A percentile compares a stretch with the other conserved stretches of the same genome.
phyloP scores from a whole-genome alignment of 192 early-diverging fungal genomes.

The Endogone sp. region DNA sequence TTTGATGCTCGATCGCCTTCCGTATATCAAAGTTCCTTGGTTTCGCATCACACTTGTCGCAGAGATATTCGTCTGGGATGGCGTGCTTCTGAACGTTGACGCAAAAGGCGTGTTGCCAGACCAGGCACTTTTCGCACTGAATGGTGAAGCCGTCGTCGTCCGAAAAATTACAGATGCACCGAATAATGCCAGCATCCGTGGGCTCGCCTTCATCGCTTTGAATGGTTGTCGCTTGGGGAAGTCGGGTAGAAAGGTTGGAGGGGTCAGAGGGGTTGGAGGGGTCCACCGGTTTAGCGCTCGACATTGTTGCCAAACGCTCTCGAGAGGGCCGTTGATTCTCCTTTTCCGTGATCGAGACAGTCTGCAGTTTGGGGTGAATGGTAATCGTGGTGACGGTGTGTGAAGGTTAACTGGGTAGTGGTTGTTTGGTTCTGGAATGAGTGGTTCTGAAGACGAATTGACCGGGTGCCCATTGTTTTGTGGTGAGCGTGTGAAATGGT shows the following conservation, averaged over 20 bases:
- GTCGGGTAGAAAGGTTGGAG: not conserved
- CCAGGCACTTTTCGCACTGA: conserved; percentile 89
- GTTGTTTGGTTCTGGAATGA: not conserved
- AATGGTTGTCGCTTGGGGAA: conserved; percentile 25
- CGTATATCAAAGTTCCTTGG: conserved; percentile 43
- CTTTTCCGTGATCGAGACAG: not conserved
- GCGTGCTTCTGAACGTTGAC: conserved; percentile 65
- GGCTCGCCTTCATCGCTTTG: conserved; percentile 44
- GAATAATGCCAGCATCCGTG: conserved; percentile 85
- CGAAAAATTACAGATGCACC: conserved; percentile 86
- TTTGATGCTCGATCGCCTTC: conserved; percentile 37
- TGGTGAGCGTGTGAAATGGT: not conserved
- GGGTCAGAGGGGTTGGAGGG: not conserved
- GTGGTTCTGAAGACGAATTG: not conserved
- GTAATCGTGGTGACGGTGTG: not conserved
- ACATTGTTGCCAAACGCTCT: not conserved
- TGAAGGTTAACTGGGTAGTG: not conserved
- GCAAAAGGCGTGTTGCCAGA: conserved; percentile 96
- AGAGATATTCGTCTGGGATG: conserved; percentile 84
- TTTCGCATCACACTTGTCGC: conserved; percentile 80
- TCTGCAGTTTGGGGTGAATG: not conserved
- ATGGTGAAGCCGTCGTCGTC: conserved; percentile 98
- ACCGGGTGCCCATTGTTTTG: not conserved
- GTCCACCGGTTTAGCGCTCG: not conserved
- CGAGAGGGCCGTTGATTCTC: not conserved